Evolutionary conservation across 78 protist species (phyloP), one percentile per base, ranked within the genome.

Genomic region (Tieghemostelium lacteum): DNA sequence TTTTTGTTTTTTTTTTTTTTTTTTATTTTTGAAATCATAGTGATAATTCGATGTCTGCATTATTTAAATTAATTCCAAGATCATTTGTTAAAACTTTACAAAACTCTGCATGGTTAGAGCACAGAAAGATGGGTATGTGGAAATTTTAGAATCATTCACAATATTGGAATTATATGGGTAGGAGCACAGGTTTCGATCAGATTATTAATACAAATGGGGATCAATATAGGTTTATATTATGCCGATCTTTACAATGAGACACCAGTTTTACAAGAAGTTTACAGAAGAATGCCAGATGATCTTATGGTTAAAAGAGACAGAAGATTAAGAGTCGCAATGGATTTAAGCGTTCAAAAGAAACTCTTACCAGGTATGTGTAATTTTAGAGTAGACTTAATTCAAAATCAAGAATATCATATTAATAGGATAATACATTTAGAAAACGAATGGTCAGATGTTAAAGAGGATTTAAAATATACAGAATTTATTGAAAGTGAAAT

Each of bases 231-330:
- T 54, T 58, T 80, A 36, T 80, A 69, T 62, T 80, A 67, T 69
- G 89, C 89, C 39, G 89, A 80, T 80, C 89, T 80, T 24, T 80
- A 80, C 77, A 80, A 80, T 37, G 54, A 34, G 7, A 80, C 89
- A 12, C 77, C 75, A 80, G 89, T 58, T 20, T 40, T 66, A 26
- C 34, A 66, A 49, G 89, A 80, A 69, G 89, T 67, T 28, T 45
- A 67, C 73, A 39, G 73, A 37, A 80, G 89, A 80, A 34, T 80
- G 24, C 89, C 89, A 80, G 12, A 42, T 39, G 34, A 54, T 22
- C 10, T 42, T 39, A 40, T 80, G 2, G 70, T 58, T 57, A 40
- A 29, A 29, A 80, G 89, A 80, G 89, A 80, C 58, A 80, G 89
- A 80, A 80, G 89, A 80, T 52, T 67, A 63, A 55, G 33, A 39